These are phyloP conservation scores for Cladophialophora immunda DNA, from an alignment of 2,329 filamentous ascomycete species.

Conservation along the genomic window DNA sequence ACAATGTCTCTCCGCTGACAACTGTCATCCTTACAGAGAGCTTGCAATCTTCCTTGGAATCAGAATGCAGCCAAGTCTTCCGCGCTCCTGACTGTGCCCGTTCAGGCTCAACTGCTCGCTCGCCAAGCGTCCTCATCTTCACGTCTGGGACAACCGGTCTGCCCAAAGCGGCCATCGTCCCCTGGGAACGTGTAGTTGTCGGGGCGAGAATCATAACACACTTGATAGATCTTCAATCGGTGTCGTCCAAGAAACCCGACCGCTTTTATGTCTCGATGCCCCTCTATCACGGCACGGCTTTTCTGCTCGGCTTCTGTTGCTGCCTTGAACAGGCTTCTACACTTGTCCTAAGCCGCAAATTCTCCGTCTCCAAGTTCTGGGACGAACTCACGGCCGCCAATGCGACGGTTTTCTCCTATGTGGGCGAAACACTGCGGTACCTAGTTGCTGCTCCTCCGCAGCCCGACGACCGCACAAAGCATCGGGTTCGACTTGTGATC, in stretches of 20 bases:
- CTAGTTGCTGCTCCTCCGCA: constrained; percentile 73
- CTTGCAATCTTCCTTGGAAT: constrained; percentile 68
- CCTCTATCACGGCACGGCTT: constrained; percentile 83
- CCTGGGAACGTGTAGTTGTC: constrained; percentile 39
- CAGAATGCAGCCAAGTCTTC: too few relatives aligned
- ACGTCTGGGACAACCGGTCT: constrained; percentile 91
- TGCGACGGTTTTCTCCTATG: constrained; percentile 77
- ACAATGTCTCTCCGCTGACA: constrained; percentile 55
- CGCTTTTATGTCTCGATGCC: constrained; percentile 87
- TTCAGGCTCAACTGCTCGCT: too few relatives aligned
- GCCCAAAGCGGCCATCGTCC: constrained; percentile 77
- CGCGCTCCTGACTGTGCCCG: too few relatives aligned
- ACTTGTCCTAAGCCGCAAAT: constrained; percentile 77
- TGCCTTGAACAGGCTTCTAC: constrained; percentile 73
- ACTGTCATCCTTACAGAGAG: constrained; percentile 70
- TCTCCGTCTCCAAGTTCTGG: constrained; percentile 78
- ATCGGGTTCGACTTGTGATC: constrained; percentile 76
- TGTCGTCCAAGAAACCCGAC: constrained; percentile 61
- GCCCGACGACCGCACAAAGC: constrained; percentile 71
- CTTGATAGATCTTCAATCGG: too few relatives aligned
- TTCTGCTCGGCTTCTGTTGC: constrained; percentile 71
- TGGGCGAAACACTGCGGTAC: constrained; percentile 79
- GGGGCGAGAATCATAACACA: constrained; percentile 62
- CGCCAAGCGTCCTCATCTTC: too few relatives aligned
- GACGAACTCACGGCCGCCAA: constrained; percentile 71